phyloP scores from a whole-genome alignment of 2,329 filamentous ascomycete species.

The Sclerotinia minor region DNA sequence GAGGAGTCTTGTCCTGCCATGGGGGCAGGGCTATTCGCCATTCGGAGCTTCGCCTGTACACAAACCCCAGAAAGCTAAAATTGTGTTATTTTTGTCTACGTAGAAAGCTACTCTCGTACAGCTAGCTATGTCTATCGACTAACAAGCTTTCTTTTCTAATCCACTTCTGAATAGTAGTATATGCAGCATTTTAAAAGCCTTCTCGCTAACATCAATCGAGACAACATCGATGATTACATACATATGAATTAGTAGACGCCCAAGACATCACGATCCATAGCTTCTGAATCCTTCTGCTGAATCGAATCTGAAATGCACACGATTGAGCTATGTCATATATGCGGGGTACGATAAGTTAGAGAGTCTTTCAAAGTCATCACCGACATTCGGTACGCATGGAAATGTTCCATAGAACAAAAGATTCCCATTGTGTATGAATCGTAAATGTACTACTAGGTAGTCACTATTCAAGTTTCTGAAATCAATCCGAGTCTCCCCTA shows the following conservation, averaged over 20 bases:
- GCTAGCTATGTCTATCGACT: neutral
- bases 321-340: neutral
- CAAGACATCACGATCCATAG: neutral
- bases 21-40: neutral
- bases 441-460: neutral
- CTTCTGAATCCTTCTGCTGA: neutral
- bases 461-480: neutral
- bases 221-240: neutral
- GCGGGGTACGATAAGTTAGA: neutral
- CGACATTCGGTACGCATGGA: neutral
- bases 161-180: neutral
- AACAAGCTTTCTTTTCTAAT: neutral
- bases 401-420: neutral
- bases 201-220: neutral
- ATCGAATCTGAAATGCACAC: too few relatives aligned
- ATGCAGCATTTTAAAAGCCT: neutral
- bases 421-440: neutral
- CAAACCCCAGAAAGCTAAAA: neutral
- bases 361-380: neutral
- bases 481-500: neutral
- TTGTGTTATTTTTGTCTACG: neutral
- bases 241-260: too few relatives aligned
- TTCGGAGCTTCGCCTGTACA: neutral
- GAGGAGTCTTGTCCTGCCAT: constrained; percentile 5
- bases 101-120: neutral